These are phyloP conservation scores for Stromatinia cepivora DNA, from an alignment of 2,329 filamentous ascomycete species.

Conservation along the genomic window DNA sequence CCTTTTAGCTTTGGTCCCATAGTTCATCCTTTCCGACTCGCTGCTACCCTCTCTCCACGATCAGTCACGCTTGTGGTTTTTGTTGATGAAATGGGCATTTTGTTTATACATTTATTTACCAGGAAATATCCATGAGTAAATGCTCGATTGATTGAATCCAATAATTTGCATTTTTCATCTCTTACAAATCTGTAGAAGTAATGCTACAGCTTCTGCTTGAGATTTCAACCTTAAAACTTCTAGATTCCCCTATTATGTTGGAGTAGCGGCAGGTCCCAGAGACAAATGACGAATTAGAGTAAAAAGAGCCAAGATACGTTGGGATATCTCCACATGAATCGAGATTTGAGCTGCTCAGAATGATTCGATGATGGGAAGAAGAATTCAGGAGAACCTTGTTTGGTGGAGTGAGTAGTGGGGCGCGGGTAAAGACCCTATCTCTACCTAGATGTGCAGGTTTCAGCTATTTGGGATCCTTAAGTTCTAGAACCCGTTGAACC, in stretches of 20 bases:
- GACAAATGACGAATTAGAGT: not conserved
- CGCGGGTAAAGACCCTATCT: not conserved
- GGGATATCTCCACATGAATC: not conserved
- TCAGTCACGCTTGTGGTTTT: not conserved
- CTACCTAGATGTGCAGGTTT: not conserved
- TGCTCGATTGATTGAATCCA: not conserved
- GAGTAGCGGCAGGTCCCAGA: not conserved
- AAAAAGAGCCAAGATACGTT: not conserved
- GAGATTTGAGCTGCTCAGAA: not conserved
- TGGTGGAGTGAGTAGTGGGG: not conserved
- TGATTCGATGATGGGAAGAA: not conserved
- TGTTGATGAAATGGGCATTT: constrained; percentile 6
- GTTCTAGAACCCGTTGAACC: constrained; percentile 11
- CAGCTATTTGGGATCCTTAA: not conserved
- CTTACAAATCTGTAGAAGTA: constrained; percentile 2
- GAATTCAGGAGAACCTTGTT: constrained; percentile 14
- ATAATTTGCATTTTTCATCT: not conserved
- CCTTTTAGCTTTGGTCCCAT: not conserved
- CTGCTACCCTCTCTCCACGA: not conserved
- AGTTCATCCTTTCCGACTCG: not conserved
- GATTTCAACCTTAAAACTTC: not conserved
- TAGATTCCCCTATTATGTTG: not conserved
- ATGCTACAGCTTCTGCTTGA: constrained; percentile 4
- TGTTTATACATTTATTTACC: not conserved
- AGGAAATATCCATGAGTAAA: not conserved